Percentiles rank a stretch among this genome's conserved stretches.
Conservation (phyloP, 2,329 filamentous ascomycete genomes). For the Rhynchosporium graminicola region DNA sequence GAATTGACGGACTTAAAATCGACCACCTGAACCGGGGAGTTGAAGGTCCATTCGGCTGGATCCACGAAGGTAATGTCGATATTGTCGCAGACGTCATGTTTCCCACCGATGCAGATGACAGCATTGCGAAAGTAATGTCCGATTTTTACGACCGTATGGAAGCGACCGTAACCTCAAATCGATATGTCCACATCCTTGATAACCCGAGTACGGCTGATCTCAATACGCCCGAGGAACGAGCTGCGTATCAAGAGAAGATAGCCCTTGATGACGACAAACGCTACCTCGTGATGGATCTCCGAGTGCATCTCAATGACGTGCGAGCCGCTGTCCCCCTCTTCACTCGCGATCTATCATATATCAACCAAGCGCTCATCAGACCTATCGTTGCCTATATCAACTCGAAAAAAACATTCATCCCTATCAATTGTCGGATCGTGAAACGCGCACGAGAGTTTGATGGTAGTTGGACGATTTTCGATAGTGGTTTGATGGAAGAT, state of each 20-base stretch:
- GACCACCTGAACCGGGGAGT: slow-evolving; percentile 94
- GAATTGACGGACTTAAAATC: slow-evolving; percentile 91
- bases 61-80: slow-evolving; percentile 94
- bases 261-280: slow-evolving; percentile 61
- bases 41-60: slow-evolving; percentile 95
- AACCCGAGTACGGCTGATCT: slow-evolving; percentile 41
- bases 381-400: slow-evolving; percentile 99
- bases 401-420: slow-evolving; percentile 90
- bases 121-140: slow-evolving; percentile 91
- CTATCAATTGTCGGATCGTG: slow-evolving; percentile 90
- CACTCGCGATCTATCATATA: slow-evolving; percentile 86
- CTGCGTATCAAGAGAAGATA: slow-evolving; percentile 33
- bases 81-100: slow-evolving; percentile 96
- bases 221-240: slow-evolving; percentile 34
- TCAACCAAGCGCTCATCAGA: slow-evolving; percentile 91
- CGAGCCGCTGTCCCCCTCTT: slow-evolving; percentile 92
- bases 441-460: slow-evolving; percentile 89
- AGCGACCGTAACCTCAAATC: slow-evolving; percentile 81
- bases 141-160: slow-evolving; percentile 97
- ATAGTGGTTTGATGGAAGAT: slow-evolving; percentile 93
- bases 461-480: slow-evolving; percentile 91
- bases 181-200: slow-evolving; percentile 61
- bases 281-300: slow-evolving; percentile 89
- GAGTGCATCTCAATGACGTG: slow-evolving; percentile 94
- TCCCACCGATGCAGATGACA: slow-evolving; percentile 82